Base-by-base conservation (phyloP, 139 green algal species). In the Chlorella sorokiniana region DNA sequence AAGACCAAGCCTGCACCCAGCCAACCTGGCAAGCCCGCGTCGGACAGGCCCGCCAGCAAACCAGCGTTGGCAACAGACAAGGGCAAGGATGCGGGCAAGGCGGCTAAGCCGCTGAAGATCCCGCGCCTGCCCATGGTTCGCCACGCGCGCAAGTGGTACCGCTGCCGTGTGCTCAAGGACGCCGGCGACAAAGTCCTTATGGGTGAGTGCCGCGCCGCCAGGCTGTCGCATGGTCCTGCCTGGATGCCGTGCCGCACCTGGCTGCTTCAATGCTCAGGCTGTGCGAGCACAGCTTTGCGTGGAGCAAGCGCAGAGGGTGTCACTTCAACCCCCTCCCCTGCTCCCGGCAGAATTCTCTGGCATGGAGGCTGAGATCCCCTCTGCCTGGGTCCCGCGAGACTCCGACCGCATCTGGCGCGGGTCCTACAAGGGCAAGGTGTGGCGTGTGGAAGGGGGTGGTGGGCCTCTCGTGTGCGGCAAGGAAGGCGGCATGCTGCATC, bases 81-180 rank as follows among this genome's bases (percentile, higher is more conserved):
- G 8, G 16, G 35, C 56, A 2, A 3, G 23, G 80, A 31, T 41
- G 42, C 65, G 23, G 62, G 14, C 31, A 81, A 82, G 72, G 38
- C 76, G 14, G 44, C 40, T 20, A 74, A 67, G 80, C 48, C n/a
- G 22, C 42, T 62, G 16, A 88, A 88, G 45, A 87, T 94, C 41
- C 90, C 90, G 41, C 93, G 92, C 79, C 84, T 94, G 70, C 91
- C 91, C 20, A 95, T 95, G 91, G 89, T 94, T 22, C 83, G 75
- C n/a, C 85, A 92, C 54, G 85, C 76, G 33, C 78, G 83, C 74
- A 72, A 74, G 59, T 95, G 91, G 90, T 95, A 93, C 70, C 85
- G 91, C 25, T 90, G 86, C 54, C 84, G 89, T 11, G 75, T 93
- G 81, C 63, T 93, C 3, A 79, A 88, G 61, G 86, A 94, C 4